Conservation (phyloP, 345 rosid species). For the Salix dunnii region DNA sequence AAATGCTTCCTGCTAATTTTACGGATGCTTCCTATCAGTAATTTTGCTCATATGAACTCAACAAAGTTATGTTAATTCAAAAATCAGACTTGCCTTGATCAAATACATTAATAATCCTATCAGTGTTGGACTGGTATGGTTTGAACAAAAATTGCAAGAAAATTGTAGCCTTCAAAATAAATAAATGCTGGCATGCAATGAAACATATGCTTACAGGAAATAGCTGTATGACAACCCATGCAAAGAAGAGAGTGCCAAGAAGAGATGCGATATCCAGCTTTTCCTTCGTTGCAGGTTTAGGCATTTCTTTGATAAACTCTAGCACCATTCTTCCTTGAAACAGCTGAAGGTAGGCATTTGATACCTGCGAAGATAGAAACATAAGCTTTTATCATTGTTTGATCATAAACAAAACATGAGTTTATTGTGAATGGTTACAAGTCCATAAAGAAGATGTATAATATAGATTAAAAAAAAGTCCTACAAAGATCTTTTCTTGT, state of each 20-base stretch:
- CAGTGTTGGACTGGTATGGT: not conserved
- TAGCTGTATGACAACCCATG: constrained; percentile 72
- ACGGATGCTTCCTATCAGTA: too few species aligned
- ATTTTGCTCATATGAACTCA: not conserved
- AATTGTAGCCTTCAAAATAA: not conserved
- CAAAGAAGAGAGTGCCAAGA: constrained; percentile 79
- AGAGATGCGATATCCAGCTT: constrained; percentile 68
- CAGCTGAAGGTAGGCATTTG: constrained; percentile 74
- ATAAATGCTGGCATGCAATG: not conserved
- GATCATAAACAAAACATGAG: too few species aligned
- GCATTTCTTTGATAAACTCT: constrained; percentile 84
- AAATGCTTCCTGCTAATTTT: too few species aligned
- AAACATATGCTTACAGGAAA: constrained; percentile 72
- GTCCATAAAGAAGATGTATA: not conserved
- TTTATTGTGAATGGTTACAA: not conserved
- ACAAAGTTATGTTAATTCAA: not conserved
- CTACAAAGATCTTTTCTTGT: too few species aligned
- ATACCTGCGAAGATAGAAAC: constrained; percentile 44
- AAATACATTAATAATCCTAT: not conserved
- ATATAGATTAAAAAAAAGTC: too few species aligned
- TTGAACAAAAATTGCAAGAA: constrained; percentile 4
- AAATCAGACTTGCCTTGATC: not conserved
- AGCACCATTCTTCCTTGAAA: constrained; percentile 46
- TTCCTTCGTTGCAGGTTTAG: constrained; percentile 42
- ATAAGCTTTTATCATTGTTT: not conserved